A percentile compares a stretch with the other conserved stretches of the same genome.
Conservation (phyloP, 805 yeast genomes). For the Metschnikowia dekortorum region DNA sequence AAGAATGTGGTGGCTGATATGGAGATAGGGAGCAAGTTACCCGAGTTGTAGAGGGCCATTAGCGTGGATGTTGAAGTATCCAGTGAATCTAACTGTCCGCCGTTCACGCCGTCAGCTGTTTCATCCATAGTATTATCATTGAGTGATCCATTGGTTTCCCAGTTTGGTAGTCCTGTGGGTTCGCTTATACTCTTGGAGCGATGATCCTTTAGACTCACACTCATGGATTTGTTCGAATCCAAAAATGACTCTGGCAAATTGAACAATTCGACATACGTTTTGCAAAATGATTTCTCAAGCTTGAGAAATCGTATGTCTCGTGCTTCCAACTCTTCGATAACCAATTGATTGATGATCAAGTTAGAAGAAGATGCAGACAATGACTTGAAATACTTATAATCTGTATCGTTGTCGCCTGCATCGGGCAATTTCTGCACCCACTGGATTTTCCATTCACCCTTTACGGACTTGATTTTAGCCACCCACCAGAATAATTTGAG, state of each 20-base stretch:
- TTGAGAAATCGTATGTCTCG: conserved; percentile 34
- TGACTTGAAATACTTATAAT: conserved; percentile 33
- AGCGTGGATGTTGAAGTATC: conserved; percentile 8
- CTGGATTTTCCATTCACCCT: conserved; percentile 53
- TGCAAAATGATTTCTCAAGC: conserved; percentile 7
- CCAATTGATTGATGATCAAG: conserved; percentile 46
- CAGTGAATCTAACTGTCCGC: neutral
- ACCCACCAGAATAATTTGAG: conserved; percentile 49
- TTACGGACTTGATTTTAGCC: conserved; percentile 43
- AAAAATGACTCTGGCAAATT: conserved; percentile 2
- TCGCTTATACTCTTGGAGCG: neutral
- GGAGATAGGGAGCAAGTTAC: conserved; percentile 27
- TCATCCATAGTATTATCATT: neutral
- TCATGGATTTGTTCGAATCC: conserved; percentile 1
- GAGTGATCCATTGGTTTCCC: neutral
- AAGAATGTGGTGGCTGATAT: conserved; percentile 33
- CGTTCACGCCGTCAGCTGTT: neutral
- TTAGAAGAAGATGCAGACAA: conserved; percentile 44
- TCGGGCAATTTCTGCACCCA: conserved; percentile 40
- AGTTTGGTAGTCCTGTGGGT: neutral
- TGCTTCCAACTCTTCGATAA: conserved; percentile 45
- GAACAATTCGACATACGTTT: neutral
- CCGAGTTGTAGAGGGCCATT: conserved; percentile 19
- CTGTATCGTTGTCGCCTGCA: conserved; percentile 14
- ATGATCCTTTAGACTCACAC: neutral